Percentiles rank a stretch among this genome's conserved stretches.
phyloP scores from a whole-genome alignment of 2,329 filamentous ascomycete genomes.

The Verticillium tricorpus region DNA sequence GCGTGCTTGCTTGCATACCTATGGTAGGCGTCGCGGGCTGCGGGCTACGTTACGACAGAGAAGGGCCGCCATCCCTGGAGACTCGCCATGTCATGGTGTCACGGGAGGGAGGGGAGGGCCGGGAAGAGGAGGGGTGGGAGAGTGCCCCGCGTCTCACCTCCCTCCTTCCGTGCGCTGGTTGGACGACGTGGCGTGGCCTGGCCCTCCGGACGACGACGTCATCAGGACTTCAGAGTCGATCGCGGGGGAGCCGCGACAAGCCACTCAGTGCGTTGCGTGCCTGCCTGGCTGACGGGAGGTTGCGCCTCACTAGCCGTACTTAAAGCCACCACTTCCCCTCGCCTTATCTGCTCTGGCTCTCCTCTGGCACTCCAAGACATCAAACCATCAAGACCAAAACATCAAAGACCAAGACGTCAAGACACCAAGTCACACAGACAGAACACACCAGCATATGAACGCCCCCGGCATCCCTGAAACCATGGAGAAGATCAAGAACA shows the following conservation, averaged over 20 bases:
- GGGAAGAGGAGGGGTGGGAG: not conserved
- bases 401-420: not conserved
- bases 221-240: not conserved
- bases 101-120: not conserved
- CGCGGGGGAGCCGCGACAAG: not conserved
- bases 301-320: not conserved
- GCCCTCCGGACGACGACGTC: constrained; percentile 1
- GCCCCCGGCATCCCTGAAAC: not conserved
- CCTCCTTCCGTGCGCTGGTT: no score
- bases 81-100: not conserved
- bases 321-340: not conserved
- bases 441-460: not conserved
- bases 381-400: not conserved
- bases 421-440: not conserved
- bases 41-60: not conserved
- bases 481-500: constrained; percentile 14
- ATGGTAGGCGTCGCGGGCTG: not conserved
- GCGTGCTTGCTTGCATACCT: not conserved
- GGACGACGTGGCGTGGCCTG: not conserved
- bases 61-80: not conserved
- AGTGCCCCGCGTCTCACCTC: not conserved
- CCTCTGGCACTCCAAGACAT: not conserved
- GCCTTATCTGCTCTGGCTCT: no score
- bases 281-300: no score
- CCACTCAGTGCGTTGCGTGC: not conserved